A percentile compares a stretch with the other conserved stretches of the same genome.
These are phyloP conservation scores for Stephania japonica DNA, from an alignment of 164 flowering plant genomes.

Conservation along the genomic window DNA sequence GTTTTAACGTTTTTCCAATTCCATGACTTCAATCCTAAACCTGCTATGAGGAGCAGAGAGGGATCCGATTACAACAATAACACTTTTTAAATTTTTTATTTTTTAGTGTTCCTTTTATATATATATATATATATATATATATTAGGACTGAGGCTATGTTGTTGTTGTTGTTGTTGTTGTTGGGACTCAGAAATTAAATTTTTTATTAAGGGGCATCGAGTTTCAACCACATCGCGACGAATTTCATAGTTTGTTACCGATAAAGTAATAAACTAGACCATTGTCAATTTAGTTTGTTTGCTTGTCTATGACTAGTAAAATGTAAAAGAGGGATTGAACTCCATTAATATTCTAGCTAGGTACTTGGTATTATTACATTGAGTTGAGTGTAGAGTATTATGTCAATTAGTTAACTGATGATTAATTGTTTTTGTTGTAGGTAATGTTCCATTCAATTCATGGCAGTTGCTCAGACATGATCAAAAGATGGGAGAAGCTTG, in stretches of 20 bases:
- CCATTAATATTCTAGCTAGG: background rate
- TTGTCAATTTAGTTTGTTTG: no score
- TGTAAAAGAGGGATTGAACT: background rate
- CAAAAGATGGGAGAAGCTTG: constrained; percentile 16
- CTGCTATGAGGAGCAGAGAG: background rate
- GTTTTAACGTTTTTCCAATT: background rate
- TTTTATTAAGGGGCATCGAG: no score
- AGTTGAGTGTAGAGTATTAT: background rate
- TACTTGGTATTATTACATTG: background rate
- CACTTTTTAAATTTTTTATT: no score
- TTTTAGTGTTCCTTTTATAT: no score
- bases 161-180: no score
- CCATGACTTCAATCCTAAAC: background rate
- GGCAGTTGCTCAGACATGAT: constrained; percentile 14
- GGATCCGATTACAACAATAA: background rate
- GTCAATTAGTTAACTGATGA: background rate
- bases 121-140: no score
- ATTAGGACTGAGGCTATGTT: no score
- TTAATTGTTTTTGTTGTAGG: constrained; percentile 6
- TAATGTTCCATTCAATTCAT: constrained; percentile 18
- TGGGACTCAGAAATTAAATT: no score
- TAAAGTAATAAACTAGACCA: no score
- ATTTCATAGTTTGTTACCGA: no score
- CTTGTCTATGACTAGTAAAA: background rate
- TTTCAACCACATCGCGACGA: no score